Conservation (phyloP, 2,329 filamentous ascomycete species). For the Didymella segeticola region DNA sequence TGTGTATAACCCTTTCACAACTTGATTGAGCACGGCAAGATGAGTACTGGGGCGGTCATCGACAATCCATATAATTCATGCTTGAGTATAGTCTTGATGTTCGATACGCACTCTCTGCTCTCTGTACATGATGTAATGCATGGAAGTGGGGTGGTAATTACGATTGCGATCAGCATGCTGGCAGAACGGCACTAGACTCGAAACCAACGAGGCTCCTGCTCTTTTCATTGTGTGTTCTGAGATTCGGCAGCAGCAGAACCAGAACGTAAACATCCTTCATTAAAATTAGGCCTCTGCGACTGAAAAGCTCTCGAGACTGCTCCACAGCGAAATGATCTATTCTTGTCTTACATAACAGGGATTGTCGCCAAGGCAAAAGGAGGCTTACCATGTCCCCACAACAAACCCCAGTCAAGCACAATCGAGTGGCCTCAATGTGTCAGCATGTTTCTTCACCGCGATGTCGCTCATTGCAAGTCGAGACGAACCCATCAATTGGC, state of each 20-base stretch:
- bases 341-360: background rate
- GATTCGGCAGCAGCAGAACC: background rate
- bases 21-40: background rate
- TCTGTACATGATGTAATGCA: too few species aligned
- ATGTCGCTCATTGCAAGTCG: background rate
- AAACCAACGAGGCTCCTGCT: background rate
- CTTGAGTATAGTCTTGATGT: background rate
- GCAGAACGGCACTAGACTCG: background rate
- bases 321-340: background rate
- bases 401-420: background rate
- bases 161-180: too few species aligned
- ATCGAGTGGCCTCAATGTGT: background rate
- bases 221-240: background rate
- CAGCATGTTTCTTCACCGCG: background rate
- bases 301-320: background rate
- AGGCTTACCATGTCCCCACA: slow-evolving; percentile 9
- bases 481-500: background rate
- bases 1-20: slow-evolving; percentile 3
- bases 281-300: background rate
- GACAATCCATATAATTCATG: background rate
- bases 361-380: background rate
- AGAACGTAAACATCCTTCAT: background rate
- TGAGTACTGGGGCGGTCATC: background rate
- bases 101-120: too few species aligned
- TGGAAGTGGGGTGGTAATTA: too few species aligned